Conservation (phyloP, 768 basidiomycete species). For the Kwoniella dendrophila region DNA sequence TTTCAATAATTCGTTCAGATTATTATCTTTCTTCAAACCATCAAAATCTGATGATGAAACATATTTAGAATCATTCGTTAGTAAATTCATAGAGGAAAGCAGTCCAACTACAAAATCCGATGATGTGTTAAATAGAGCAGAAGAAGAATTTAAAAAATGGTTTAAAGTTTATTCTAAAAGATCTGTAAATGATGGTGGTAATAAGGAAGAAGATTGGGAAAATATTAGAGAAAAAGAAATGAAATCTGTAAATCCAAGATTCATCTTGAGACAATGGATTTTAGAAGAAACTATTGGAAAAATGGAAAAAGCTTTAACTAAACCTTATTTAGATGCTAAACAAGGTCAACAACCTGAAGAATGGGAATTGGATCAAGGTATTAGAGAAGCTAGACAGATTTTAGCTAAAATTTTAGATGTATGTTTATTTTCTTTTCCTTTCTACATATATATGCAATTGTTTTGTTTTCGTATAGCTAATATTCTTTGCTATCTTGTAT, state of each 20-base stretch:
- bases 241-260: slow-evolving; percentile 76
- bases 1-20: slow-evolving; percentile 82
- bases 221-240: slow-evolving; percentile 49
- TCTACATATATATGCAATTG: background rate
- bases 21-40: slow-evolving; percentile 67
- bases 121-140: slow-evolving; percentile 56
- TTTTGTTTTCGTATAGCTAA: background rate
- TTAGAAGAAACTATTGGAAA: slow-evolving; percentile 85
- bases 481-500: background rate
- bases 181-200: slow-evolving; percentile 54
- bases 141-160: slow-evolving; percentile 66
- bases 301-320: slow-evolving; percentile 60
- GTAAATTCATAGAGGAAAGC: slow-evolving; percentile 57
- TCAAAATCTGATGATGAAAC: slow-evolving; percentile 20
- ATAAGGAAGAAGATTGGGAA: slow-evolving; percentile 26
- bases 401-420: slow-evolving; percentile 82
- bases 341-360: slow-evolving; percentile 19
- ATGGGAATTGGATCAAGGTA: slow-evolving; percentile 58
- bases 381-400: slow-evolving; percentile 64
- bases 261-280: slow-evolving; percentile 92
- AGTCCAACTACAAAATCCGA: slow-evolving; percentile 52
- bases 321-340: slow-evolving; percentile 13
- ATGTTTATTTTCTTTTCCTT: slow-evolving; percentile 39
- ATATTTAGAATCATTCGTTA: slow-evolving; percentile 54
- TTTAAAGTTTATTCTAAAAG: slow-evolving; percentile 66